Base-by-base conservation (phyloP, 202 grass and related monocot species). In the Brachypodium distachyon region DNA sequence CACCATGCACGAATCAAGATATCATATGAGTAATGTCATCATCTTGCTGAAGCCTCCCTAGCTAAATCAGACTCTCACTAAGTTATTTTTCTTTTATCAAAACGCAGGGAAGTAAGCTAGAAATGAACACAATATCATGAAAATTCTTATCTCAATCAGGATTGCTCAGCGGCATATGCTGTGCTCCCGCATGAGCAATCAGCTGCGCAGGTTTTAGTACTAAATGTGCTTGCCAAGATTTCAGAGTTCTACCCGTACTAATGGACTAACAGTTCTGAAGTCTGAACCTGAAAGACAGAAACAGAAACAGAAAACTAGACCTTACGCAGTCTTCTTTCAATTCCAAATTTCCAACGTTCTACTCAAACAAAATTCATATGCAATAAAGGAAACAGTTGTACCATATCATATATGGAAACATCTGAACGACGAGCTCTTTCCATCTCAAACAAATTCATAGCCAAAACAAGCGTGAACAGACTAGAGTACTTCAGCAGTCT, bases 381-480 rank as follows among this genome's bases (percentile, higher is more conserved):
- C 13, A 3, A 0, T 6, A 32, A 41, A 74, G 76, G 49, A 74
- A 67, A 68, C 41, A 11, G 40, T 12, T 5, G 71, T 29, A 55
- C 43, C 51, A 64, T 1, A 47, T 59, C 9, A 8, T 12, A 44
- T 10, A 6, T 58, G 31, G 31, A 25, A 56, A 52, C 39, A 85
- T 61, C 17, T 67, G 47, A 49, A 48, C 16, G 3, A 49, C 4
- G 6, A 67, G 4, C 18, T 51, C 12, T 37, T 62, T 34, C 14
- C 41, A 76, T 3, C 11, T 43, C 23, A 73, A 47, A 12, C 29
- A 25, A 28, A 28, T 77, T 21, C 39, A n/a, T 40, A 40, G 32
- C 74, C 22, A 66, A 77, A 77, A 40, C 9, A 77, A 52, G 59
- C 8, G 3, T 76, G 77, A 69, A 60, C 43, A 23, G 34, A 61